phyloP scores from a whole-genome alignment of 371 early-diverging fungal genomes.

The Mucor circinelloides region DNA sequence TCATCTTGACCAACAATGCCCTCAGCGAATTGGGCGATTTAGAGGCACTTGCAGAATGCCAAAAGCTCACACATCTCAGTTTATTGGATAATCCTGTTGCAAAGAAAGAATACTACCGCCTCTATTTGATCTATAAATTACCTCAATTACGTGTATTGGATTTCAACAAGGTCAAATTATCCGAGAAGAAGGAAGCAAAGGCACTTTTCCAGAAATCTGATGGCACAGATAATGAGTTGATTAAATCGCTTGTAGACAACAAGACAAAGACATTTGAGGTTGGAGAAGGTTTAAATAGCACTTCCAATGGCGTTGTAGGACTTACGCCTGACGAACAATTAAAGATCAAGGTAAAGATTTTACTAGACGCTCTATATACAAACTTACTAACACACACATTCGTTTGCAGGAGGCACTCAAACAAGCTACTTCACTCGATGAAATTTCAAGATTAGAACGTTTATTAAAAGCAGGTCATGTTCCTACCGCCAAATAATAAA shows the following conservation, averaged over 20 bases:
- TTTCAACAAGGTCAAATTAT: slow-evolving; percentile 72
- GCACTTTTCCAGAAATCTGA: slow-evolving; percentile 67
- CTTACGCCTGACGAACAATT: slow-evolving; percentile 61
- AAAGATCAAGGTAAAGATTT: slow-evolving; percentile 53
- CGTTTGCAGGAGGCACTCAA: slow-evolving; percentile 63
- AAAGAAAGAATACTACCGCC: slow-evolving; percentile 77
- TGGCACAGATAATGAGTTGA: slow-evolving; percentile 64
- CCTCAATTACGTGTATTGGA: slow-evolving; percentile 85
- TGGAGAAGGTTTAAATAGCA: slow-evolving; percentile 68
- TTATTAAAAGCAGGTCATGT: slow-evolving; percentile 67
- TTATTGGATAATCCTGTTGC: slow-evolving; percentile 89
- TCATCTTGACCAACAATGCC: slow-evolving; percentile 87
- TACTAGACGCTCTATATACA: not conserved
- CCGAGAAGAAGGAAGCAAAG: slow-evolving; percentile 77
- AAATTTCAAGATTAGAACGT: slow-evolving; percentile 74
- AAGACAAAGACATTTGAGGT: slow-evolving; percentile 74
- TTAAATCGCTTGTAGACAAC: slow-evolving; percentile 61
- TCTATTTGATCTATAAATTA: slow-evolving; percentile 80
- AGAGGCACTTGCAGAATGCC: slow-evolving; percentile 65
- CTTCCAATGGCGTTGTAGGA: slow-evolving; percentile 43
- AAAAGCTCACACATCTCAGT: slow-evolving; percentile 65
- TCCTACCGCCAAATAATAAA: slow-evolving; percentile 28
- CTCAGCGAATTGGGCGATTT: slow-evolving; percentile 83
- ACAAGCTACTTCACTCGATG: slow-evolving; percentile 79
- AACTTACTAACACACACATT: not conserved